These are phyloP conservation scores for Solanum phureja DNA, from an alignment of 257 asterid genomes.

Conservation along the genomic window DNA sequence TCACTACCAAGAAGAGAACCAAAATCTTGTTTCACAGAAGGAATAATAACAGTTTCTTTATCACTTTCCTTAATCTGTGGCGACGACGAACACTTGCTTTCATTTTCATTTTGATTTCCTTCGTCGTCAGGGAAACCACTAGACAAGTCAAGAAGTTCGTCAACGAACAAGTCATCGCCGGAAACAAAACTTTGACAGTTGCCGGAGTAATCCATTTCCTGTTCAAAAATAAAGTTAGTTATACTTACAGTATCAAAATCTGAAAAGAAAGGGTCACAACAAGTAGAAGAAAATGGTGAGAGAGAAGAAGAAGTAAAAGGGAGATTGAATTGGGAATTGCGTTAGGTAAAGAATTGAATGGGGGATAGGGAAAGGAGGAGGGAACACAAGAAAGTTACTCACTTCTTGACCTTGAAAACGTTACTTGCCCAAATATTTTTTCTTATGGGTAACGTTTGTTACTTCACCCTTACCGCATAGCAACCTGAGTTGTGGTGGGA, in stretches of 20 bases:
- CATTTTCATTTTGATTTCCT: neutral
- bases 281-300: neutral
- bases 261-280: neutral
- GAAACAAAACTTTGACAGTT: neutral
- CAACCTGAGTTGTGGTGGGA: accelerated
- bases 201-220: neutral
- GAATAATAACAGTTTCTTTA: neutral
- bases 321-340: neutral
- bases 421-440: neutral
- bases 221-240: neutral
- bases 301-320: neutral
- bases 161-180: neutral
- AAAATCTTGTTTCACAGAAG: neutral
- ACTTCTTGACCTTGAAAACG: neutral
- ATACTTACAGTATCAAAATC: neutral
- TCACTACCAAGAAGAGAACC: neutral
- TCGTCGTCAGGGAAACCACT: neutral
- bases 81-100: neutral
- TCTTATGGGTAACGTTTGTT: neutral
- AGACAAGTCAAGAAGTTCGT: neutral
- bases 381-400: neutral
- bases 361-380: neutral
- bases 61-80: neutral
- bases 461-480: neutral
- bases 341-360: neutral